Evolutionary conservation across 2,329 filamentous ascomycete species (phyloP).

Genomic region (Neofusicoccum kwambonambiense): DNA sequence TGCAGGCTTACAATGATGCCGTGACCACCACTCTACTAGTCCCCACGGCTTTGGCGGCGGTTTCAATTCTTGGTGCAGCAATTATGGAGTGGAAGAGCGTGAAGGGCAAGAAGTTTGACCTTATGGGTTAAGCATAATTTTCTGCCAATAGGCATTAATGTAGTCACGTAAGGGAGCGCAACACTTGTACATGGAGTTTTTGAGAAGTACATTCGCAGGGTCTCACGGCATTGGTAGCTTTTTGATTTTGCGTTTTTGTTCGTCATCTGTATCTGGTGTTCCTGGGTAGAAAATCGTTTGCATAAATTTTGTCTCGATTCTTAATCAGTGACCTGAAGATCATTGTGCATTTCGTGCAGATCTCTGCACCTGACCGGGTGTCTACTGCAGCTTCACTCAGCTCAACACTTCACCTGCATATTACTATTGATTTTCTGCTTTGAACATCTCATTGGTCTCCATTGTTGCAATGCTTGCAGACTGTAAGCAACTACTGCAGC

Average conservation of each 20-base stretch:
- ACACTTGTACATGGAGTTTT: too few species aligned
- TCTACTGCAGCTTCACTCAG: too few species aligned
- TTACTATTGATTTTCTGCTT: too few species aligned
- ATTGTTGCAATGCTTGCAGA: neutral
- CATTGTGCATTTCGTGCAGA: neutral
- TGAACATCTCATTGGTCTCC: too few species aligned
- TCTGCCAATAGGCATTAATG: neutral
- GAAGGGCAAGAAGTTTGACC: constrained; percentile 9
- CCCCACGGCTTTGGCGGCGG: constrained; percentile 44
- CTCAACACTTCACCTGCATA: too few species aligned
- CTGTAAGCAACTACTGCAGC: neutral
- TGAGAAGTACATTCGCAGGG: neutral
- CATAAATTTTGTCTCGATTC: neutral
- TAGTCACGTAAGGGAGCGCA: neutral
- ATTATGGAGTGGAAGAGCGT: constrained; percentile 12
- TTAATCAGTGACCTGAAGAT: neutral
- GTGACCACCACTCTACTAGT: constrained; percentile 54
- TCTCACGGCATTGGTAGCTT: neutral
- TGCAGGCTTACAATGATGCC: constrained; percentile 31
- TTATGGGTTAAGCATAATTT: neutral
- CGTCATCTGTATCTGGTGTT: neutral
- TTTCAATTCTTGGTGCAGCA: neutral
- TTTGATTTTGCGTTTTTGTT: neutral
- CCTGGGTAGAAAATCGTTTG: neutral
- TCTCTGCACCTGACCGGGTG: too few species aligned